Percentiles rank a stretch among this genome's conserved stretches.
Evolutionary conservation across 1,284 basidiomycete genomes (phyloP).

Genomic region (Albatrellus sp.): DNA sequence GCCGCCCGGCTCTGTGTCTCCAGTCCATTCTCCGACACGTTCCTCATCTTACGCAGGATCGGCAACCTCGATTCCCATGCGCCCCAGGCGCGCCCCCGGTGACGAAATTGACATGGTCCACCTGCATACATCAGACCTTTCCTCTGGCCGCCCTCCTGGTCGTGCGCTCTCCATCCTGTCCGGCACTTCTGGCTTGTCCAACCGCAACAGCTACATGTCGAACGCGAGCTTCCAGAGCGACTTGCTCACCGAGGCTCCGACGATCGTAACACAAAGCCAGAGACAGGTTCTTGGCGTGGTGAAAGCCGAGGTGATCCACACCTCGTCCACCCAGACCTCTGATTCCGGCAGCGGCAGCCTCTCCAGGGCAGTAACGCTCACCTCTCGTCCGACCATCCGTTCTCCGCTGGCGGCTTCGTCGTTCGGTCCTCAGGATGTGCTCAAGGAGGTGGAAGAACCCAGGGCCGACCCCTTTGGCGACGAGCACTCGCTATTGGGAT

Average conservation of each 20-base stretch:
- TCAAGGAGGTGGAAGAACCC: conserved; percentile 37
- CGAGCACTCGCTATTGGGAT: conserved; percentile 30
- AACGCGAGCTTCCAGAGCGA: conserved; percentile 65
- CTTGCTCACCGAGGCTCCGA: conserved; percentile 66
- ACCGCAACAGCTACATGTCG: conserved; percentile 60
- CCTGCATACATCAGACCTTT: conserved; percentile 41
- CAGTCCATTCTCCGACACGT: conserved; percentile 13
- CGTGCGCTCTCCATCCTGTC: conserved; percentile 36
- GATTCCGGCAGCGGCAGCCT: conserved; percentile 18
- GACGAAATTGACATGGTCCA: conserved; percentile 51
- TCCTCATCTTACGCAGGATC: conserved; percentile 6
- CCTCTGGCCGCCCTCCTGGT: conserved; percentile 18
- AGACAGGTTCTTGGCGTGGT: conserved; percentile 59
- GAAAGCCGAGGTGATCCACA: conserved; percentile 65
- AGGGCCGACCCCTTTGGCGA: conserved; percentile 55
- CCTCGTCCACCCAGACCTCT: conserved; percentile 28
- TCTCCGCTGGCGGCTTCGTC: conserved; percentile 62
- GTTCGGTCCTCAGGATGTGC: conserved; percentile 58
- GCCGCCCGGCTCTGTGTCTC: conserved; percentile 36
- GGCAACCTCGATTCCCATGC: conserved; percentile 26
- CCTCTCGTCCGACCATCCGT: conserved; percentile 33
- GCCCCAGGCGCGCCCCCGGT: conserved; percentile 51
- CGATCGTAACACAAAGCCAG: conserved; percentile 66
- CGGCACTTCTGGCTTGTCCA: conserved; percentile 36
- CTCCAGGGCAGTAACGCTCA: conserved; percentile 17